Evolutionary conservation across 768 basidiomycete genomes (phyloP), one percentile per base, ranked within the genome.

Genomic region (Agaricus subrufescens): DNA sequence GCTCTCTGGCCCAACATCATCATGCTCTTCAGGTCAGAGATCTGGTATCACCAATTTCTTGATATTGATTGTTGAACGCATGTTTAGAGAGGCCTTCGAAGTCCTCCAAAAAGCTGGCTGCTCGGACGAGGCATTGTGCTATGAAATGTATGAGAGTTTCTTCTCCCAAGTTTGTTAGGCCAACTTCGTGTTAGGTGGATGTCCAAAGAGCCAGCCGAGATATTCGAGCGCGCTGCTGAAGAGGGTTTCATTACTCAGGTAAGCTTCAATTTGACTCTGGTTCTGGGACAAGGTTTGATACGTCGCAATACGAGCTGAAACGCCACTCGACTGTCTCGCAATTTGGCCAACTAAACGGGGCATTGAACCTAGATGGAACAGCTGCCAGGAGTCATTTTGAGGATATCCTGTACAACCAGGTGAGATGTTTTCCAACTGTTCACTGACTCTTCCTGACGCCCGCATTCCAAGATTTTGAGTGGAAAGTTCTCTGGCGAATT

Each of bases 151-250:
- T 57, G 66, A n/a, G 15, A 26, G 23, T 46, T 31, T n/a, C 7
- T 11, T 25, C n/a, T 48, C n/a, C 23, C 49, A 9, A 9, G 15
- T 1, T n/a, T 4, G 42, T 30, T 49, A 23, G 47, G 37, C 49
- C 40, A 30, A 58, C 37, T 4, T 11, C 6, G 42, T 31, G 34
- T 6, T 48, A 82, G 83, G 82, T 84, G 84, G 84, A 86, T 85
- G 83, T 85, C 84, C 26, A 85, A 85, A 61, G 84, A 86, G 61
- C 83, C 84, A 1, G 84, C 84, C 6, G 84, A 85, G 61, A 84
- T 85, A 40, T 86, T 86, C 63, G 84, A 86, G 66, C 73, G 81
- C 15, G 83, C 84, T 7, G 84, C 84, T 5, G 84, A 86, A 60
- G 83, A 85, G 34, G 84, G 84, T 14, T 84, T 86, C 67, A 78